These are phyloP conservation scores for Mycena galericulata DNA, from an alignment of 768 basidiomycete genomes.

Conservation along the genomic window DNA sequence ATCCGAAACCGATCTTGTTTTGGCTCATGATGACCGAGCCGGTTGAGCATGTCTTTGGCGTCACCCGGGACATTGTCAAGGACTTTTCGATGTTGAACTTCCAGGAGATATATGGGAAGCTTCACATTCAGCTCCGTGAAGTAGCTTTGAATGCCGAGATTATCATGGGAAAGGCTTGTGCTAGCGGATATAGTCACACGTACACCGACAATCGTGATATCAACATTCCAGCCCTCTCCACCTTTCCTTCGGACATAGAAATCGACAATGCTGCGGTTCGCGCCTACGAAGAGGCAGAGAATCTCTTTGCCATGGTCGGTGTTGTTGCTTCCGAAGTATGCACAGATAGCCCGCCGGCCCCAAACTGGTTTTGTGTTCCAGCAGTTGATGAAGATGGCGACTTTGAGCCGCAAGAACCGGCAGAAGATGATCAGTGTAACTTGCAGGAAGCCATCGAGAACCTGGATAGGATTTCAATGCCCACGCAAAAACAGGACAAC, in stretches of 20 bases:
- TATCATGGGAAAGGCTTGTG: neutral
- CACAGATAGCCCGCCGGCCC: too few species aligned
- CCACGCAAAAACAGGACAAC: too few species aligned
- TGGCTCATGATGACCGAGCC: slow-evolving; percentile 46
- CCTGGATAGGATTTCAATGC: too few species aligned
- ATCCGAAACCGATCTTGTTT: too few species aligned
- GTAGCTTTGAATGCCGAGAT: slow-evolving; percentile 17
- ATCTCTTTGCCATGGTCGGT: neutral
- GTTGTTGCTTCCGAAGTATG: neutral
- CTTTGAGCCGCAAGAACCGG: too few species aligned
- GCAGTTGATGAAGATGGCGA: too few species aligned
- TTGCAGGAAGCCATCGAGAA: too few species aligned
- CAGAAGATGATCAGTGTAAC: too few species aligned
- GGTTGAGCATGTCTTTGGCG: slow-evolving; percentile 50
- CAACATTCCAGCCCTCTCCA: neutral
- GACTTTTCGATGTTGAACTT: slow-evolving; percentile 51
- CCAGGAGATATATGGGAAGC: slow-evolving; percentile 42
- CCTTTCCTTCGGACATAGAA: neutral
- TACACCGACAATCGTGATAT: neutral
- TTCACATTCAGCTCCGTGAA: slow-evolving; percentile 38
- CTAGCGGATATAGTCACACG: neutral
- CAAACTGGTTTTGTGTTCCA: too few species aligned
- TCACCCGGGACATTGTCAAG: slow-evolving; percentile 40
- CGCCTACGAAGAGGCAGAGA: neutral
- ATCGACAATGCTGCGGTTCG: neutral